Evolutionary conservation across 805 yeast genomes (phyloP).

Genomic region (Yarrowia sp.): DNA sequence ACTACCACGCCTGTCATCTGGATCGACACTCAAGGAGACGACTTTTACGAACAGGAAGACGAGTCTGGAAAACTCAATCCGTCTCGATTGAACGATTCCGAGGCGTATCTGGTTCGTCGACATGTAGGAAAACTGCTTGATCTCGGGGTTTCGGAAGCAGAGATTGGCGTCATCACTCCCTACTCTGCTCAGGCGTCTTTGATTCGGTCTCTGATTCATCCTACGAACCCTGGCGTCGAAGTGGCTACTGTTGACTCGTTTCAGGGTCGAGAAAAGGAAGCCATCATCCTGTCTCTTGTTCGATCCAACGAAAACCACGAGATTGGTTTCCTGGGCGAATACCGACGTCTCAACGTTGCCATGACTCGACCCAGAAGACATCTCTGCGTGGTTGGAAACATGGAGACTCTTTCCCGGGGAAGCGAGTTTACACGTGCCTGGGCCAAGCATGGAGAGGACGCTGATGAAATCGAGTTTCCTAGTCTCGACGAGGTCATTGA

Average conservation of each 20-base stretch:
- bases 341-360: slow-evolving; percentile 83
- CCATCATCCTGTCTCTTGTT: slow-evolving; percentile 73
- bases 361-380: slow-evolving; percentile 88
- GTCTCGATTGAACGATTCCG: slow-evolving; percentile 77
- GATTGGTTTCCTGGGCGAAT: slow-evolving; percentile 79
- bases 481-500: slow-evolving; percentile 40
- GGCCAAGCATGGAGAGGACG: slow-evolving; percentile 66
- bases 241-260: slow-evolving; percentile 92
- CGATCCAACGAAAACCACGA: slow-evolving; percentile 68
- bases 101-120: slow-evolving; percentile 55
- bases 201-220: slow-evolving; percentile 48
- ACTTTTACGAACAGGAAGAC: slow-evolving; percentile 58
- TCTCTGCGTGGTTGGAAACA: slow-evolving; percentile 79
- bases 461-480: slow-evolving; percentile 66
- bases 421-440: slow-evolving; percentile 54
- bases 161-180: slow-evolving; percentile 86
- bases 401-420: slow-evolving; percentile 55
- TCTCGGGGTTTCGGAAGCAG: slow-evolving; percentile 50
- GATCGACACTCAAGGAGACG: slow-evolving; percentile 94
- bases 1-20: slow-evolving; percentile 61
- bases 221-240: slow-evolving; percentile 51
- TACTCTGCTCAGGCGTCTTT: slow-evolving; percentile 80
- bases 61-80: slow-evolving; percentile 35
- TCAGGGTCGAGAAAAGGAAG: slow-evolving; percentile 94
- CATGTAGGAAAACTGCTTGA: slow-evolving; percentile 54